Evolutionary conservation across 495 filamentous ascomycete species (phyloP).

Genomic region (Rhizodiscina lignyota): DNA sequence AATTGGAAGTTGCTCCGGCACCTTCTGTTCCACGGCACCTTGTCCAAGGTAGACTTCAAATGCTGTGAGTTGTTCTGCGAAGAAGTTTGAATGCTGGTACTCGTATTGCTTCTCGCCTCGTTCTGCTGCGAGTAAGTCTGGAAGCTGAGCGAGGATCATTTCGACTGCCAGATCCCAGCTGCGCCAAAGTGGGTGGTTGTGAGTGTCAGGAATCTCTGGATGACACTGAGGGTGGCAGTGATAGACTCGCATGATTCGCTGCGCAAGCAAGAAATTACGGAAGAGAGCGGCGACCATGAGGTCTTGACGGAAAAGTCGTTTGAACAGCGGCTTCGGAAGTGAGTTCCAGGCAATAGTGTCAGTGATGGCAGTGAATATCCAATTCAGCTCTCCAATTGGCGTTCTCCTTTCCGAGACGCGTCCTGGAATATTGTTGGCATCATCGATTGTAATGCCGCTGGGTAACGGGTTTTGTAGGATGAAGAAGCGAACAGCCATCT

Average conservation of each 20-base stretch:
- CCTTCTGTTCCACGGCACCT: conserved; percentile 66
- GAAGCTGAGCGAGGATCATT: conserved; percentile 83
- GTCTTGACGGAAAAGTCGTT: conserved; percentile 92
- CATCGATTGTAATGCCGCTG: conserved; percentile 54
- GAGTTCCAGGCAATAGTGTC: conserved; percentile 99
- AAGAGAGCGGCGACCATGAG: conserved; percentile 98
- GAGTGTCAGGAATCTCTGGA: conserved; percentile 76
- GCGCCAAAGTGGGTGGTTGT: conserved; percentile 87
- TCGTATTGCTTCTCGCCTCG: conserved; percentile 65
- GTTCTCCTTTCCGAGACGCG: conserved; percentile 84
- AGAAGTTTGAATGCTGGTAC: conserved; percentile 89
- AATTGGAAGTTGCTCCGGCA: conserved; percentile 88
- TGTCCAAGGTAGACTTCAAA: conserved; percentile 94
- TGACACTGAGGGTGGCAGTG: conserved; percentile 86
- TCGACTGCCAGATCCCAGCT: conserved; percentile 97
- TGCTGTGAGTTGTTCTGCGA: conserved; percentile 90
- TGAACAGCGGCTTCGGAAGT: conserved; percentile 73
- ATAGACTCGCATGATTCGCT: conserved; percentile 89
- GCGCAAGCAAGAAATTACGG: conserved; percentile 84
- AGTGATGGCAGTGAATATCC: conserved; percentile 98
- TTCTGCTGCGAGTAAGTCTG: conserved; percentile 57
- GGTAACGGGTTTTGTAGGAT: conserved; percentile 81
- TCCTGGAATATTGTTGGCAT: conserved; percentile 68
- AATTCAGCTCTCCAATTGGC: conserved; percentile 89
- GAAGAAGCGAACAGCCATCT: conserved; percentile 90